Conservation (phyloP, 345 rosid genomes). For the Salix suchowensis region DNA sequence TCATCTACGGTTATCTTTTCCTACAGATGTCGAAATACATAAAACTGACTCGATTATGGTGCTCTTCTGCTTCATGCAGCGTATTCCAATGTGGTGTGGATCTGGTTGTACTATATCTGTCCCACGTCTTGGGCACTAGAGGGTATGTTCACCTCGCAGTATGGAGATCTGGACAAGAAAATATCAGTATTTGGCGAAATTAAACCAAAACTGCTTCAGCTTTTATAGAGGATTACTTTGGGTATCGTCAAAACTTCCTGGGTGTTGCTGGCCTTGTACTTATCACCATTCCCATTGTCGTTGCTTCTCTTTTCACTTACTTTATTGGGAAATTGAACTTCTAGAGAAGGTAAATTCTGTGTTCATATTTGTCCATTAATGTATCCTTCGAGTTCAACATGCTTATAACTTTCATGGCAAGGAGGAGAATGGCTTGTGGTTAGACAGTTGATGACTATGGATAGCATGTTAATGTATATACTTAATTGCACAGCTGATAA, state of each 20-base stretch:
- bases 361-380: not conserved
- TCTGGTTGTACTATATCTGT: constrained; percentile 56
- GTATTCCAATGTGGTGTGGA: constrained; percentile 87
- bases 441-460: no score
- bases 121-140: constrained; percentile 78
- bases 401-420: no score
- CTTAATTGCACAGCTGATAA: no score
- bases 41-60: not conserved
- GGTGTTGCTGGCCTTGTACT: constrained; percentile 36
- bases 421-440: no score
- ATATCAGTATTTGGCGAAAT: constrained; percentile 48
- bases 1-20: no score
- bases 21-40: no score
- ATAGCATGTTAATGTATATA: no score
- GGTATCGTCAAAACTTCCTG: constrained; percentile 41
- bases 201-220: constrained; percentile 31
- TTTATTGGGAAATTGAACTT: constrained; percentile 51
- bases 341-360: constrained; percentile 44
- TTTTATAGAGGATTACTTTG: constrained; percentile 50
- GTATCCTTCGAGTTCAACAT: not conserved
- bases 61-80: constrained; percentile 35
- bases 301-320: constrained; percentile 55
- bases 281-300: constrained; percentile 40
- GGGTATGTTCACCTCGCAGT: constrained; percentile 60
- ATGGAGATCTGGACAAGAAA: constrained; percentile 50